Conservation (phyloP, 2,329 filamentous ascomycete genomes). For the Dryadomyces quercus-mongolicae region DNA sequence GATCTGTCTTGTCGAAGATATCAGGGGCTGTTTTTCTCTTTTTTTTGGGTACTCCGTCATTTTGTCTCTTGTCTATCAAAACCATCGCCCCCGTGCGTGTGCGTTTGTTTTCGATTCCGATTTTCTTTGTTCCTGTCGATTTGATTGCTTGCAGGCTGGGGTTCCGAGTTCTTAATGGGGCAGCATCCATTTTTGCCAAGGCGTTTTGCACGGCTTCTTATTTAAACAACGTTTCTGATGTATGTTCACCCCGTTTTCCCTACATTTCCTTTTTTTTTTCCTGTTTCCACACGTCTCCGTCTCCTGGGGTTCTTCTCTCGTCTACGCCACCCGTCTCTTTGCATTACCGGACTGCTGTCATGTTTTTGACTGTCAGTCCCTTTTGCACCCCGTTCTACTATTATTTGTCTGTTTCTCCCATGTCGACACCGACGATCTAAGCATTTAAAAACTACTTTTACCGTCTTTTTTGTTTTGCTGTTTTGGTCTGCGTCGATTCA, state of each 20-base stretch:
- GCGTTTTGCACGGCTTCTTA: not conserved
- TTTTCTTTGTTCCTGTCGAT: not conserved
- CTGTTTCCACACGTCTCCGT: not conserved
- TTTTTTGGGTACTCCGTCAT: not conserved
- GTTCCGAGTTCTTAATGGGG: not conserved
- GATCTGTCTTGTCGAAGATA: no score
- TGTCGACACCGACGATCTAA: not conserved
- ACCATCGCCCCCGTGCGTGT: not conserved
- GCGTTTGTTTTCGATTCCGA: not conserved
- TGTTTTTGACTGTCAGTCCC: not conserved
- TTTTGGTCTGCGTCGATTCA: not conserved
- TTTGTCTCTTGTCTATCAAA: not conserved
- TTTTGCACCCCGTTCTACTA: not conserved
- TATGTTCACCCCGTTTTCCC: not conserved
- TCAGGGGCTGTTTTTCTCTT: not conserved
- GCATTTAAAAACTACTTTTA: not conserved
- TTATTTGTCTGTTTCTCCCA: not conserved
- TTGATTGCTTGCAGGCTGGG: not conserved
- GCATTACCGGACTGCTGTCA: not conserved
- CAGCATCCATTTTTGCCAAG: not conserved
- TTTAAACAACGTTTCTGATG: not conserved
- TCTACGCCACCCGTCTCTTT: not conserved
- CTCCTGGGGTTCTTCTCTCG: not conserved
- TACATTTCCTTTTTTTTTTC: not conserved
- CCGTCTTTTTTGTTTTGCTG: not conserved